These are phyloP conservation scores for Priceomyces carsonii DNA, from an alignment of 805 yeast genomes.

Conservation along the genomic window DNA sequence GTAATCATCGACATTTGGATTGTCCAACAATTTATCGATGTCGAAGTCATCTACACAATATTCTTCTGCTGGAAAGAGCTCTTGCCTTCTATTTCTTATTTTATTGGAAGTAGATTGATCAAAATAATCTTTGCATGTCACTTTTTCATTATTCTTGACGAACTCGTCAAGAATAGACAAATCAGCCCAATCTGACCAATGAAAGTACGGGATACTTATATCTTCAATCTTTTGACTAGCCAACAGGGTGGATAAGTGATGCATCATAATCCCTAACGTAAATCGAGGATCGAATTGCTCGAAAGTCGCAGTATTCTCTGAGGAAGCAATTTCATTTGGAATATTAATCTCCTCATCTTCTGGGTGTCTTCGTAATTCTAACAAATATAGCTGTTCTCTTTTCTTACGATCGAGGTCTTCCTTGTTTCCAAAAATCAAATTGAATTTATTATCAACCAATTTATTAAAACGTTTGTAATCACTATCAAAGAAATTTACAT, in stretches of 20 bases:
- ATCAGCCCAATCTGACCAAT: conserved; percentile 35
- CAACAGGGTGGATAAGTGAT: conserved; percentile 16
- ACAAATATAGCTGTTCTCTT: conserved; percentile 9
- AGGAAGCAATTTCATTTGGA: conserved; percentile 13
- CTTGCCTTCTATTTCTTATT: conserved; percentile 11
- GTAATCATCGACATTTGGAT: conserved; percentile 5
- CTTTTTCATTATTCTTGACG: conserved; percentile 14
- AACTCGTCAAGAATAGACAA: conserved; percentile 20
- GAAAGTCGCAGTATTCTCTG: conserved; percentile 8
- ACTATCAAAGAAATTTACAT: not conserved
- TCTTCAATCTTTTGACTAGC: conserved; percentile 4
- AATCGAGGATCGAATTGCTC: conserved; percentile 30
- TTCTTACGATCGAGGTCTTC: conserved; percentile 7
- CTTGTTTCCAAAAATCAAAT: conserved; percentile 1
- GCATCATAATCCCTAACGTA: conserved; percentile 22
- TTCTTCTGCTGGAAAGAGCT: conserved; percentile 12
- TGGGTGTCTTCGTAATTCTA: conserved; percentile 9
- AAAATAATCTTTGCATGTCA: conserved; percentile 16
- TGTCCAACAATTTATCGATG: conserved; percentile 12
- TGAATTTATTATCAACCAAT: conserved; percentile 2
- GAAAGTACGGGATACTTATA: conserved; percentile 23
- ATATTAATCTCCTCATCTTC: conserved; percentile 9
- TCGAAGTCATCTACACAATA: conserved; percentile 28
- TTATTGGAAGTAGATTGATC: conserved; percentile 14
- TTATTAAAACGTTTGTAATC: conserved; percentile 2